Evolutionary conservation across 2,329 filamentous ascomycete genomes (phyloP), one percentile per base, ranked within the genome.

Genomic region (Cyphellophora attinorum): DNA sequence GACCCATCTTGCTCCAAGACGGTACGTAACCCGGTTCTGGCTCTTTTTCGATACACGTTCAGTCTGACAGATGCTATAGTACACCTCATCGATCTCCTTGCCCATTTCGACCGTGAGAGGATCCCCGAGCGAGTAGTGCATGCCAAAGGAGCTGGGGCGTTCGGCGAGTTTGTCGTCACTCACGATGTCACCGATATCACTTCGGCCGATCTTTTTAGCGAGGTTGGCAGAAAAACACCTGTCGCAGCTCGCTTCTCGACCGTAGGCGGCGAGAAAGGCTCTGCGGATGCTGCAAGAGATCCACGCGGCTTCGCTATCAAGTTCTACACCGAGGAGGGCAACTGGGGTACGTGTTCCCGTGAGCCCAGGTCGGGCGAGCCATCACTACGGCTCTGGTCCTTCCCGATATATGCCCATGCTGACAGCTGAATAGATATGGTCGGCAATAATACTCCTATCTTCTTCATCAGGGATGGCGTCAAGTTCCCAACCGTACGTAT

Each of bases 391-490:
- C n/a, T n/a, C n/a, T n/a, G n/a, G n/a, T n/a, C n/a, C n/a, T n/a
- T n/a, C n/a, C n/a, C n/a, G n/a, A n/a, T n/a, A n/a, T n/a, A n/a
- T n/a, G n/a, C n/a, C n/a, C n/a, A n/a, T n/a, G n/a, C n/a, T n/a
- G n/a, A n/a, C n/a, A n/a, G n/a, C n/a, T n/a, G n/a, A n/a, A n/a
- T n/a, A n/a, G n/a, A n/a, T n/a, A n/a, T n/a, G n/a, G n/a, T n/a
- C n/a, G n/a, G n/a, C n/a, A n/a, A n/a, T n/a, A n/a, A n/a, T n/a
- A n/a, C n/a, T n/a, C 80, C 80, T 0, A 73, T 83, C 3, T 85
- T 85, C 65, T 85, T 85, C 58, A 51, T 84, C n/a, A 57, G 65
- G 16, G 80, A 85, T 42, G 76, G 80, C 0, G 69, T 76, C 44
- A 84, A 85, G 56, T 84, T 82, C 52, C 79, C 80, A 15, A n/a